phyloP scores from a whole-genome alignment of 2,329 filamentous ascomycete genomes.

The Phaeosphaeriaceae sp. region DNA sequence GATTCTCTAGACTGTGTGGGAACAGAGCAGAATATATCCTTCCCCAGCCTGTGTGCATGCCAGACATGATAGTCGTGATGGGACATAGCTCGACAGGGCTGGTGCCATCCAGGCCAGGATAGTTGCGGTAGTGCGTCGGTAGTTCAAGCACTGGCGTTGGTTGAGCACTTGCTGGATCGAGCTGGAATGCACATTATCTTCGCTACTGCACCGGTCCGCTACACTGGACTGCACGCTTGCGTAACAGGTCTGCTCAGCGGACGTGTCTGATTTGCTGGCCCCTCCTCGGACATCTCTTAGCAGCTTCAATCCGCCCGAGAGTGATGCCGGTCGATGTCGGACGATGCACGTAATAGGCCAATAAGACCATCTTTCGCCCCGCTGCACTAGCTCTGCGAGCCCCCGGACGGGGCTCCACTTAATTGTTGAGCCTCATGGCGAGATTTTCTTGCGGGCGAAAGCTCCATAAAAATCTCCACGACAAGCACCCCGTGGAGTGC shows the following conservation, averaged over 20 bases:
- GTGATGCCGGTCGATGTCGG: slow-evolving; percentile 20
- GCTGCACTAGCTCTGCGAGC: not conserved
- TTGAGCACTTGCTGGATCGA: slow-evolving; percentile 11
- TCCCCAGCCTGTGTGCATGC: slow-evolving; percentile 6
- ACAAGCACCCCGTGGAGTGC: slow-evolving; percentile 31
- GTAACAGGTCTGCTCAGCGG: slow-evolving; percentile 10
- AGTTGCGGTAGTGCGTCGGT: slow-evolving; percentile 18
- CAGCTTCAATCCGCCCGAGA: slow-evolving; percentile 21
- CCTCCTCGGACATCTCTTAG: slow-evolving; percentile 10
- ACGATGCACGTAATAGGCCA: slow-evolving; percentile 13
- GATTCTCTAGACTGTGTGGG: slow-evolving; percentile 15
- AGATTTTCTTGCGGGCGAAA: slow-evolving; percentile 14
- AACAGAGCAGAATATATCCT: slow-evolving; percentile 28
- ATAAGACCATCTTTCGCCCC: slow-evolving; percentile 9
- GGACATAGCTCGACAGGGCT: slow-evolving; percentile 19
- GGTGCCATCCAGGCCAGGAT: slow-evolving; percentile 32
- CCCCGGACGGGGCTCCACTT: slow-evolving; percentile 17
- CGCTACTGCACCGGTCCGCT: slow-evolving; percentile 24
- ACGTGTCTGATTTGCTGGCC: slow-evolving; percentile 21
- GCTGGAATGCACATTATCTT: not conserved
- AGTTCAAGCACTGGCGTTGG: slow-evolving; percentile 21
- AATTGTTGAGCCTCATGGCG: slow-evolving; percentile 37
- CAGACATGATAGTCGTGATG: slow-evolving; percentile 12
- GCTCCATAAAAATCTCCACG: slow-evolving; percentile 31
- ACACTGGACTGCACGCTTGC: slow-evolving; percentile 9